Evolutionary conservation across 495 filamentous ascomycete genomes (phyloP).

Genomic region (Aspergillus diversus): DNA sequence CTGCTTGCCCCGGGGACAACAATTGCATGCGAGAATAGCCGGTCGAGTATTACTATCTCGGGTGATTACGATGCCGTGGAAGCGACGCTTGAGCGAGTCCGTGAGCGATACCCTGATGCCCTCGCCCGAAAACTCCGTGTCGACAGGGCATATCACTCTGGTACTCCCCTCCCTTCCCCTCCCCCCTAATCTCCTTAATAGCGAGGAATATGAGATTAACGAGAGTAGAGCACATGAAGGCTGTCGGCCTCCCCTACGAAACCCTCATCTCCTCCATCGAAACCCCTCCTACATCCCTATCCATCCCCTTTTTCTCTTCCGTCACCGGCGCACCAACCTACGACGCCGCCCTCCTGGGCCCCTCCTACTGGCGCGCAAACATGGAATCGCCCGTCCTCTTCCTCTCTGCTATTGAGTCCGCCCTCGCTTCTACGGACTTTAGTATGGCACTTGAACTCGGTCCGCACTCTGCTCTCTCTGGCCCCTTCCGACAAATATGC

Average conservation of each 20-base stretch:
- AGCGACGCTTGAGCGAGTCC: conserved; percentile 35
- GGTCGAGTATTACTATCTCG: conserved; percentile 41
- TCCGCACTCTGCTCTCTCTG: background rate
- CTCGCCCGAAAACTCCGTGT: conserved; percentile 45
- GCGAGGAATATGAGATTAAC: background rate
- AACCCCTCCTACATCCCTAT: background rate
- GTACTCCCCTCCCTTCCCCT: background rate
- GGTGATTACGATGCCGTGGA: conserved; percentile 44
- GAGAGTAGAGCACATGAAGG: conserved; percentile 50
- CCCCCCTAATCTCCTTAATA: too few relatives aligned
- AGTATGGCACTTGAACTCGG: background rate
- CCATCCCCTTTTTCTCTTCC: background rate
- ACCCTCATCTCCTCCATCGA: conserved; percentile 39
- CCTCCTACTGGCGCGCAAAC: background rate
- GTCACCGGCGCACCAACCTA: background rate
- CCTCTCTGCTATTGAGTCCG: background rate
- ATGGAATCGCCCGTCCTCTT: background rate
- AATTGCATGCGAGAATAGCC: conserved; percentile 41
- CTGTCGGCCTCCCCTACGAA: conserved; percentile 28
- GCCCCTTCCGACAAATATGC: background rate
- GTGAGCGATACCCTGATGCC: conserved; percentile 29
- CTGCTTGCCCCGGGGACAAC: conserved; percentile 33
- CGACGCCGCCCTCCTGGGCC: background rate
- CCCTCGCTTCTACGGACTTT: background rate
- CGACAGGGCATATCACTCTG: conserved; percentile 62